Percentiles rank a stretch among this genome's conserved stretches.
Conservation (phyloP, 2,329 filamentous ascomycete species). For the Diaporthe longicolla region DNA sequence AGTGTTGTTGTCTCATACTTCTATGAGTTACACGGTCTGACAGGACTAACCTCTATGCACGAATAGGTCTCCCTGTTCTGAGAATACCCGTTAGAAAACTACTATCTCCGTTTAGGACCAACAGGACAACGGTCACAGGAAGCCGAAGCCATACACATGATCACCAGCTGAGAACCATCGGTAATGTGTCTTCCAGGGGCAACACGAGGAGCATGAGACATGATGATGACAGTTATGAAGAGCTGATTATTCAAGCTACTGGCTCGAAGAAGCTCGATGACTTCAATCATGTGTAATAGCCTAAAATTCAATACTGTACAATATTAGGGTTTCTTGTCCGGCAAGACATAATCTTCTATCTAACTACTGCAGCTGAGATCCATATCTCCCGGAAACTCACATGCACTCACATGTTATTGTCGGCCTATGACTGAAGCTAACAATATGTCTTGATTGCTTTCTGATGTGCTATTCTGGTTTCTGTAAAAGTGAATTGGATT, state of each 20-base stretch:
- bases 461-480: background rate
- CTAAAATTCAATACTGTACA: background rate
- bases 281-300: background rate
- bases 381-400: no score
- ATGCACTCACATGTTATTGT: background rate
- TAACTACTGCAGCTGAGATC: no score
- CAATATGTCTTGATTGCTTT: background rate
- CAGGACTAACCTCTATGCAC: background rate
- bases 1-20: background rate
- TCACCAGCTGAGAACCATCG: conserved; percentile 16
- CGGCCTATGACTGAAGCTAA: background rate
- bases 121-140: conserved; percentile 12
- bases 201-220: background rate
- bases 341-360: no score
- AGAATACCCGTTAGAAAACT: conserved; percentile 12
- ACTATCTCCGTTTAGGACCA: background rate
- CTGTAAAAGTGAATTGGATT: background rate
- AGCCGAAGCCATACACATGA: background rate
- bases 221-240: conserved; percentile 23
- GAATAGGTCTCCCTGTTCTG: background rate
- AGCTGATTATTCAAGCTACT: background rate
- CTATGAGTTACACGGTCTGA: background rate
- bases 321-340: background rate
- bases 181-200: background rate
- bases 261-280: background rate